These are phyloP conservation scores for Haplosporangium sp. DNA, from an alignment of 371 early-diverging fungal genomes.

Conservation along the genomic window DNA sequence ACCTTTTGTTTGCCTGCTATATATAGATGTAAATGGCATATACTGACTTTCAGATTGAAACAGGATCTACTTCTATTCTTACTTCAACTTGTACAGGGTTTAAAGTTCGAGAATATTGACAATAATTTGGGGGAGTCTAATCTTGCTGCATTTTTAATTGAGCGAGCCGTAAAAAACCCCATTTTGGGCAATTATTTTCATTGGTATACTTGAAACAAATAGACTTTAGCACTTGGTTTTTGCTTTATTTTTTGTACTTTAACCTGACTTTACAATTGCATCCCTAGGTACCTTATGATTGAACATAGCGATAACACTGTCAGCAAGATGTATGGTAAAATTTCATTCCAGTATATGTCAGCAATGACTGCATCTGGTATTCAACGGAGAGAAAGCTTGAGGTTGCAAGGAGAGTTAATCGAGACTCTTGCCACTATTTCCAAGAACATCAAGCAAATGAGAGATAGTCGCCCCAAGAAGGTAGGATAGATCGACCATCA, in stretches of 20 bases:
- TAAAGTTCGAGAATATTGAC: slow-evolving; percentile 87
- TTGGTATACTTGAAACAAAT: slow-evolving; percentile 70
- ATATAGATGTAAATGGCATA: no score
- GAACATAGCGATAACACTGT: slow-evolving; percentile 77
- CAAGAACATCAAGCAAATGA: slow-evolving; percentile 75
- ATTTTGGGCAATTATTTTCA: slow-evolving; percentile 91
- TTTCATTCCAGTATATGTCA: slow-evolving; percentile 82
- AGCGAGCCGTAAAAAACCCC: slow-evolving; percentile 82
- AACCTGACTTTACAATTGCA: neutral
- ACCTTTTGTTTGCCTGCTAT: neutral
- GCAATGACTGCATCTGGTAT: slow-evolving; percentile 77
- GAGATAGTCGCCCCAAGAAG: slow-evolving; percentile 88
- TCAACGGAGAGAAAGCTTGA: slow-evolving; percentile 77
- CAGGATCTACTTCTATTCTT: slow-evolving; percentile 92
- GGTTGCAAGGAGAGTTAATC: slow-evolving; percentile 89
- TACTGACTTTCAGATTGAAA: neutral
- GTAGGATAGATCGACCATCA: slow-evolving; percentile 47
- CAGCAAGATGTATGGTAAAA: slow-evolving; percentile 89
- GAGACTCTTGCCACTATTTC: slow-evolving; percentile 77
- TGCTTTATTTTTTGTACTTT: no score
- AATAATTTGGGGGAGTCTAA: slow-evolving; percentile 71
- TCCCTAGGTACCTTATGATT: slow-evolving; percentile 89
- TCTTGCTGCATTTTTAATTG: slow-evolving; percentile 88
- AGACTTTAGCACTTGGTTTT: no score
- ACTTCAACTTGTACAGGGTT: slow-evolving; percentile 97